These are phyloP conservation scores for Hypoxylon rubiginosum DNA, from an alignment of 2,329 filamentous ascomycete genomes.

Conservation along the genomic window DNA sequence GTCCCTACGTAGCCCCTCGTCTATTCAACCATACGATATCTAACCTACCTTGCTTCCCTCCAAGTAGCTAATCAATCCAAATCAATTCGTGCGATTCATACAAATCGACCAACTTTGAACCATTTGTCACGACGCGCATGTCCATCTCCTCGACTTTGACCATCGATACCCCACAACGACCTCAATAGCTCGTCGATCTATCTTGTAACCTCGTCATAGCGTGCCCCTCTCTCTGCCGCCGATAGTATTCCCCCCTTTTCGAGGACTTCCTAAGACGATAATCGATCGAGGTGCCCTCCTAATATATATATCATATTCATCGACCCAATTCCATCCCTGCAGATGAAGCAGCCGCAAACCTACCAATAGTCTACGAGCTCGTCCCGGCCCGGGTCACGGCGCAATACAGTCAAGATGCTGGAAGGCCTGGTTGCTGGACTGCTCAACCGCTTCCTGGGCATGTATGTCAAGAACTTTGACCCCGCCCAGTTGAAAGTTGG, in stretches of 20 bases:
- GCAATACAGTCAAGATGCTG: conserved; percentile 79
- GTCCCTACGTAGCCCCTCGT: not conserved
- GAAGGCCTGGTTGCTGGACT: conserved; percentile 96
- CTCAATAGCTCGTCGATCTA: conserved; percentile 10
- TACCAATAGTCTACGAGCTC: conserved; percentile 46
- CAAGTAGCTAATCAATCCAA: not conserved
- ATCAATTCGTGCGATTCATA: not conserved
- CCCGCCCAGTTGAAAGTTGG: conserved; percentile 97
- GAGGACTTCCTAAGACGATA: conserved; percentile 7
- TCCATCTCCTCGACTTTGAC: conserved; percentile 5
- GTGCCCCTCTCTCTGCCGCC: conserved; percentile 9
- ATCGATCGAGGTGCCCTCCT: conserved; percentile 2
- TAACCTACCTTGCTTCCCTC: not conserved
- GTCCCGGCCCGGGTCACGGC: conserved; percentile 81
- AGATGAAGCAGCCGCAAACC: conserved; percentile 51
- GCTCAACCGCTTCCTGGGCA: conserved; percentile 98
- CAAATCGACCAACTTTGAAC: conserved; percentile 3
- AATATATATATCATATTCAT: conserved; percentile 3
- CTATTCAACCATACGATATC: conserved; percentile 2
- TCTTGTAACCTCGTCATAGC: conserved; percentile 6
- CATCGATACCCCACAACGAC: conserved; percentile 3
- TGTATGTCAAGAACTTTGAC: conserved; percentile 99
- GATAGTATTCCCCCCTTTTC: not conserved
- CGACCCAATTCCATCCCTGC: conserved; percentile 22
- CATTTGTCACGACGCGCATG: conserved; percentile 13